phyloP scores from a whole-genome alignment of 176 grass and related monocot genomes.

The Eleusine coracana region DNA sequence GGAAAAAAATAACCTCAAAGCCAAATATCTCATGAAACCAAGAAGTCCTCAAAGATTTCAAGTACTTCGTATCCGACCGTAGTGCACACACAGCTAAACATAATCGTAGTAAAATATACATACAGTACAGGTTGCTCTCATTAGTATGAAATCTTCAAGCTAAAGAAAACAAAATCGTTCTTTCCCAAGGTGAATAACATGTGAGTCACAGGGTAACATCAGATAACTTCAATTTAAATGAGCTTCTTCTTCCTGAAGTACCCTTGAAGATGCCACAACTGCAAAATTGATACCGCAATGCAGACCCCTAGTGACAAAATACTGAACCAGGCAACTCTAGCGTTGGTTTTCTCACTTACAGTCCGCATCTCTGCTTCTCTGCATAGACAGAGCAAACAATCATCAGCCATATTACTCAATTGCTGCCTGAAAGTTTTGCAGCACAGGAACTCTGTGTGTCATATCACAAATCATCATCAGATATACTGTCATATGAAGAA shows the following conservation, averaged over 20 bases:
- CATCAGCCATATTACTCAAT: constrained; percentile 5
- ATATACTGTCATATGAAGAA: background rate
- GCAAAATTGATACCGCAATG: constrained; percentile 67
- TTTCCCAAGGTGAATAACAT: constrained; percentile 22
- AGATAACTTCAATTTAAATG: constrained; percentile 46
- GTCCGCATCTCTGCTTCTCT: constrained; percentile 84
- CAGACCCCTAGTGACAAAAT: constrained; percentile 78
- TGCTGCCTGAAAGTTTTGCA: background rate
- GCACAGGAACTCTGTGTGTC: background rate
- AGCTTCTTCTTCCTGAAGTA: constrained; percentile 95
- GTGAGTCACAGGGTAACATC: constrained; percentile 14
- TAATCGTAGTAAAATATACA: background rate
- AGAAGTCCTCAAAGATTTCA: too few species aligned
- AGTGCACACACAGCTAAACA: background rate
- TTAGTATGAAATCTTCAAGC: constrained; percentile 13
- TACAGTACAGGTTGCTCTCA: constrained; percentile 23
- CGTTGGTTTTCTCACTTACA: constrained; percentile 85
- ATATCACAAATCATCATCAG: background rate
- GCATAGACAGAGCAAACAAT: constrained; percentile 39
- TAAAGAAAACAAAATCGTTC: constrained; percentile 6
- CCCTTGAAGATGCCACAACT: constrained; percentile 78
- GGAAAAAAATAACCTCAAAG: too few species aligned
- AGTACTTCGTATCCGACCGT: background rate
- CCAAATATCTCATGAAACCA: too few species aligned
- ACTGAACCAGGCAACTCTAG: constrained; percentile 84